Base-by-base conservation (phyloP, 495 filamentous ascomycete species). In the Trichoderma parareesei region DNA sequence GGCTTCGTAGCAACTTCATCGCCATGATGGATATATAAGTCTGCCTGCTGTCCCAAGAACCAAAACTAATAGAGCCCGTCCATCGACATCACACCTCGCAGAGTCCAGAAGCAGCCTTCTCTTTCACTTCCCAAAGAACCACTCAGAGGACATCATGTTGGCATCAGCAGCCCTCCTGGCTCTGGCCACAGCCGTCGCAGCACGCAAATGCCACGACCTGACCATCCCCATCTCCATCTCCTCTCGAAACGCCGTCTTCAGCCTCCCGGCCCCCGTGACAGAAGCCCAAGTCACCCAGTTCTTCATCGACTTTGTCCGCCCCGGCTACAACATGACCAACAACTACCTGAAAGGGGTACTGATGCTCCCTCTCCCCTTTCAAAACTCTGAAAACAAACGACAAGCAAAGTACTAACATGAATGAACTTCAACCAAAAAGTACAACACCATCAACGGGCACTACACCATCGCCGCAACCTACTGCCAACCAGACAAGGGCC, bases 401-500 rank as follows among this genome's bases (percentile, higher is more conserved):
- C 27, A 27, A 27, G 27, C 27, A 27, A 27, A 27, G 35, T 42
- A n/a, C 57, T 61, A 46, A 67, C 59, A 27, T 27, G 27, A 27
- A 27, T 27, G 27, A 27, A 27, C 27, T 27, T 27, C 0, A 27
- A 13, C 2, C 5, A 2, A 38, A 46, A 53, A 72, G 68, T 79
- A 76, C 66, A 64, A 69, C 35, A 79, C 71, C 35, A 69, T 79
- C 37, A 65, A 68, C 5, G 79, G 78, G n/a, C 73, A 67, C 42
- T 84, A 79, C 70, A 67, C 77, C 14, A 79, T 85, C 68, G 73
- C 67, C n/a, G 78, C 78, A 1, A 75, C 74, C 8, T 83, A 78
- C 69, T 85, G 81, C 70, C 68, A 71, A 60, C 82, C 79, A 1
- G 71, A 72, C 59, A 71, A 64, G 11, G 74, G 70, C 4, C 71